Evolutionary conservation across 73 alveolate genomes (phyloP).

Genomic region (Paramecium sonneborni): DNA sequence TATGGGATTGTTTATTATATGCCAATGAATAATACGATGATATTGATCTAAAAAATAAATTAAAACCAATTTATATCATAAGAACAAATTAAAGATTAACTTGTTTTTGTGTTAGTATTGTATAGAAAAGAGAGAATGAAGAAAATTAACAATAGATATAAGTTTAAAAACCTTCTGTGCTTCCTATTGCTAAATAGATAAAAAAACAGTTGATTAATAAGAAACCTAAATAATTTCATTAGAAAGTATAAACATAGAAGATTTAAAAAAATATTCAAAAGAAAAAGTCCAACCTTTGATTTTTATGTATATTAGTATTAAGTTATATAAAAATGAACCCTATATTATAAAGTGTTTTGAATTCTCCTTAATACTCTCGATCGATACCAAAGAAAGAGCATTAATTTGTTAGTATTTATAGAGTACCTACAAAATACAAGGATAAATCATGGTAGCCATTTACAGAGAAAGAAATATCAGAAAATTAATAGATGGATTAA

Average conservation of each 20-base stretch:
- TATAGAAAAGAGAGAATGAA: background rate
- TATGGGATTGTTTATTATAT: conserved; percentile 9
- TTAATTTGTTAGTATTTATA: background rate
- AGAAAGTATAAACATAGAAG: background rate
- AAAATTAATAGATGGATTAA: background rate
- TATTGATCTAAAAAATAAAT: background rate
- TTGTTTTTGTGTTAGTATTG: background rate
- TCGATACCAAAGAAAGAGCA: background rate
- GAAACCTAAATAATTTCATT: background rate
- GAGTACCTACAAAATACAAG: background rate
- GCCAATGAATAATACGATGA: conserved; percentile 29
- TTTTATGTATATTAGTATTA: background rate
- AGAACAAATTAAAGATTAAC: background rate
- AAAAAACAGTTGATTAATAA: background rate
- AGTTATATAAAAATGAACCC: background rate
- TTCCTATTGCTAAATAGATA: background rate
- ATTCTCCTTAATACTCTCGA: background rate
- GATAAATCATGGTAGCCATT: background rate
- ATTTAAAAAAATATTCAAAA: background rate
- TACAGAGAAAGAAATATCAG: background rate
- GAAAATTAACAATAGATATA: background rate
- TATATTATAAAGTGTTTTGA: background rate
- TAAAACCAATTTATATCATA: background rate
- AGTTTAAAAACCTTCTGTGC: background rate
- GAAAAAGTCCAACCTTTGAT: background rate